Evolutionary conservation across 2,329 filamentous ascomycete species (phyloP).

Genomic region (Helicocarpus griseus): DNA sequence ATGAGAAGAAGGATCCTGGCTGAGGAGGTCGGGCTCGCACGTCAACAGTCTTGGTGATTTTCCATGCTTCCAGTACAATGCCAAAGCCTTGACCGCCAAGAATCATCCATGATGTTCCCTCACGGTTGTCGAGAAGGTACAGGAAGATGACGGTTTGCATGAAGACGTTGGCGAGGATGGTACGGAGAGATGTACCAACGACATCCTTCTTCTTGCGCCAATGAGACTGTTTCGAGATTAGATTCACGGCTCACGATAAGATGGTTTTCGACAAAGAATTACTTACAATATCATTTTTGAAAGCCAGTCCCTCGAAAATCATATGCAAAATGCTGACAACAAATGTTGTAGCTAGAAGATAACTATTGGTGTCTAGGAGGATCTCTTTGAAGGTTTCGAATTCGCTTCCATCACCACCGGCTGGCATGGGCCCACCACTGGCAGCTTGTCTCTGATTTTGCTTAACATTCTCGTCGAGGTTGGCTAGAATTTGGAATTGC

Average conservation of each 20-base stretch:
- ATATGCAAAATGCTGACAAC: constrained; percentile 83
- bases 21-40: constrained; percentile 65
- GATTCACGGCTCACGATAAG: neutral
- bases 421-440: constrained; percentile 58
- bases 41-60: constrained; percentile 90
- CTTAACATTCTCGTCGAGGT: constrained; percentile 79
- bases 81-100: constrained; percentile 84
- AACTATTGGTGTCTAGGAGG: constrained; percentile 85
- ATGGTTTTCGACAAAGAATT: neutral
- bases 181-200: constrained; percentile 88
- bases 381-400: constrained; percentile 97
- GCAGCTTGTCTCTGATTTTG: constrained; percentile 71
- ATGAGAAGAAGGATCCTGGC: constrained; percentile 59
- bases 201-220: constrained; percentile 99
- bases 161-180: constrained; percentile 92
- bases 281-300: constrained; percentile 82
- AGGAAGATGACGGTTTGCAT: constrained; percentile 96
- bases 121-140: constrained; percentile 93
- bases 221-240: constrained; percentile 48
- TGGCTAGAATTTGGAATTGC: constrained; percentile 81
- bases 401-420: constrained; percentile 80
- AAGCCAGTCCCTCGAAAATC: constrained; percentile 89
- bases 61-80: constrained; percentile 74
- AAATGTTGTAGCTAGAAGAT: constrained; percentile 73
- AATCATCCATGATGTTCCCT: constrained; percentile 99